phyloP scores from a whole-genome alignment of 148 eudicot genomes.

The Spergularia bocconei region DNA sequence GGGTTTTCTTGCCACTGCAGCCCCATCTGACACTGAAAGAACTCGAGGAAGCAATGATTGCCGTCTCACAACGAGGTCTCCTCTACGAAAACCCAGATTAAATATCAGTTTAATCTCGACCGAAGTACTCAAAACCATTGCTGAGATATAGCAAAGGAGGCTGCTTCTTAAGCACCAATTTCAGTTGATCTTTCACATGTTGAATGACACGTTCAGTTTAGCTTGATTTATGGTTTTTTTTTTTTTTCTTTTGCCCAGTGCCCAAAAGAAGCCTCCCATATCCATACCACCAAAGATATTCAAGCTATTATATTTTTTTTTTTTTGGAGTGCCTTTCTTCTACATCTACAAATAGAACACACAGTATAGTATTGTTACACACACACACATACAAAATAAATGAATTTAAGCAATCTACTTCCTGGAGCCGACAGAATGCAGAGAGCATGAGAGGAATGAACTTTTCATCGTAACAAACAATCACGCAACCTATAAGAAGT shows the following conservation, averaged over 20 bases:
- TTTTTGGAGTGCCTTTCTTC: not conserved
- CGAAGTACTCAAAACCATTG: not conserved
- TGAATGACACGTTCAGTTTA: no score
- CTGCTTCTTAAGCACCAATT: not conserved
- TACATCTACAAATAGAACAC: not conserved
- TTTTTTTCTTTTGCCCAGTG: not conserved
- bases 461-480: not conserved
- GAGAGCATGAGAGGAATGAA: not conserved
- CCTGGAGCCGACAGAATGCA: not conserved
- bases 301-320: not conserved
- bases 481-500: not conserved
- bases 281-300: not conserved
- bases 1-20: conserved; percentile 70
- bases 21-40: conserved; percentile 65
- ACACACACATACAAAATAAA: not conserved
- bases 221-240: not conserved
- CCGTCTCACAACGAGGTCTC: conserved; percentile 68
- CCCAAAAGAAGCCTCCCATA: not conserved
- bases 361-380: not conserved
- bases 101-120: not conserved
- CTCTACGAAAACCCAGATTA: conserved; percentile 38
- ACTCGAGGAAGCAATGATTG: conserved; percentile 84
- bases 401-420: not conserved
- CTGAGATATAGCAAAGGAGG: not conserved
- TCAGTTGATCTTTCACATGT: not conserved